Percentiles rank a stretch among this genome's conserved stretches.
Evolutionary conservation across 2,329 filamentous ascomycete species (phyloP).

Genomic region (Fusarium armeniacum): DNA sequence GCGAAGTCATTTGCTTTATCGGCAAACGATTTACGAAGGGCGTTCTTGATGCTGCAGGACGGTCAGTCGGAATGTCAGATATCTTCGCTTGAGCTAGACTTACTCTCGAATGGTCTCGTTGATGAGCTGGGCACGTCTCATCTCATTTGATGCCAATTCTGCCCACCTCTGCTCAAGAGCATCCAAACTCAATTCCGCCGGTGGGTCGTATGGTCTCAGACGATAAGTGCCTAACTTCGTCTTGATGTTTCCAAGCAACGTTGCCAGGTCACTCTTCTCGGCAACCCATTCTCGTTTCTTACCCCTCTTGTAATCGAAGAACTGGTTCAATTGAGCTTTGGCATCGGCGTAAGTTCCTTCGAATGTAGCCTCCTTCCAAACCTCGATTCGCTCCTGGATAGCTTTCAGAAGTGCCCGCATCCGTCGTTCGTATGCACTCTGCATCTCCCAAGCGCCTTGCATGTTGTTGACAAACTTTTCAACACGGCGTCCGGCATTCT

Average conservation of each 20-base stretch:
- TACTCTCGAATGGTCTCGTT: constrained; percentile 98
- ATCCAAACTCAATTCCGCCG: constrained; percentile 84
- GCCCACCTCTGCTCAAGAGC: constrained; percentile 87
- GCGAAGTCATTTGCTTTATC: constrained; percentile 99
- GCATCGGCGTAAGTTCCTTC: constrained; percentile 94
- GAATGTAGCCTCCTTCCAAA: constrained; percentile 85
- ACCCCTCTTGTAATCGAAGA: constrained; percentile 90
- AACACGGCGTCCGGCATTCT: constrained; percentile 94
- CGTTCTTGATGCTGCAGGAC: constrained; percentile 85
- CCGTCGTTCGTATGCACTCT: constrained; percentile 92
- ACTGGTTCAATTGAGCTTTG: constrained; percentile 85
- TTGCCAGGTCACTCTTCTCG: constrained; percentile 95
- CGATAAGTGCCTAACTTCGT: constrained; percentile 97
- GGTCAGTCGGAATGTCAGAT: constrained; percentile 49
- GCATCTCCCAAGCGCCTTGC: constrained; percentile 99
- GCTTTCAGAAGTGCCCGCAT: constrained; percentile 85
- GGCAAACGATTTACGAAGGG: constrained; percentile 89
- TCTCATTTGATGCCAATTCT: constrained; percentile 83
- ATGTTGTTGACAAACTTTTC: constrained; percentile 99
- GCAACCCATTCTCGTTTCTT: constrained; percentile 96
- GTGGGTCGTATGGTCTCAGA: constrained; percentile 90
- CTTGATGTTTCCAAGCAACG: constrained; percentile 96
- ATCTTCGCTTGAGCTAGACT: constrained; percentile 52
- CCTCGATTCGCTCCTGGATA: constrained; percentile 78
- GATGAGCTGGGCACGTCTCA: constrained; percentile 90